Percentiles rank a stretch among this genome's conserved stretches.
Conservation (phyloP, 805 yeast species). For the Ogataea sp. region DNA sequence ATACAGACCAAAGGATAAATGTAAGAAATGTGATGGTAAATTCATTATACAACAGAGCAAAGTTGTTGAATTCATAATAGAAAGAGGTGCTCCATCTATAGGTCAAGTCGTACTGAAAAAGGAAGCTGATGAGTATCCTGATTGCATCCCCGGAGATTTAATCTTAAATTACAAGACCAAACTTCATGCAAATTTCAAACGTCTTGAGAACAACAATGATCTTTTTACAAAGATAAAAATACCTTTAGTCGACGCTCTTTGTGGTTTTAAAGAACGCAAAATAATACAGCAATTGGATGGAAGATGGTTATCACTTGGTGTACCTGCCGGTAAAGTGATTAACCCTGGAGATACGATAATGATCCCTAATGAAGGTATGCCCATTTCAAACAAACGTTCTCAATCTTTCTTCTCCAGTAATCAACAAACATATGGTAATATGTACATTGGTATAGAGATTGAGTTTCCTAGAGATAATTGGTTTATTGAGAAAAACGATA, state of each 20-base stretch:
- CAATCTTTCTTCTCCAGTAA: conserved; percentile 11
- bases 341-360: conserved; percentile 67
- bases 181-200: conserved; percentile 35
- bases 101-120: conserved; percentile 55
- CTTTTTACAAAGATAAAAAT: conserved; percentile 52
- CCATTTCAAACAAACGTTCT: conserved; percentile 33
- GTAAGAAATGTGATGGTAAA: conserved; percentile 69
- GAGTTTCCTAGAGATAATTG: conserved; percentile 83
- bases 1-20: conserved; percentile 56
- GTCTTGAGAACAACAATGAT: conserved; percentile 43
- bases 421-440: conserved; percentile 45
- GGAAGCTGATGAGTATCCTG: conserved; percentile 74
- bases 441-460: conserved; percentile 61
- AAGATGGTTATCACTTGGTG: conserved; percentile 53
- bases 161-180: conserved; percentile 50
- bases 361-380: conserved; percentile 79
- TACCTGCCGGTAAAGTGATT: conserved; percentile 74
- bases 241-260: conserved; percentile 72
- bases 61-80: conserved; percentile 67
- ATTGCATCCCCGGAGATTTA: conserved; percentile 71
- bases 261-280: conserved; percentile 63
- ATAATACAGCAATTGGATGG: conserved; percentile 74
- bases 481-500: conserved; percentile 68
- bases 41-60: conserved; percentile 57
- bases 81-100: conserved; percentile 58